Conservation (phyloP, 2,329 filamentous ascomycete genomes). For the Tolypocladium inflatum region DNA sequence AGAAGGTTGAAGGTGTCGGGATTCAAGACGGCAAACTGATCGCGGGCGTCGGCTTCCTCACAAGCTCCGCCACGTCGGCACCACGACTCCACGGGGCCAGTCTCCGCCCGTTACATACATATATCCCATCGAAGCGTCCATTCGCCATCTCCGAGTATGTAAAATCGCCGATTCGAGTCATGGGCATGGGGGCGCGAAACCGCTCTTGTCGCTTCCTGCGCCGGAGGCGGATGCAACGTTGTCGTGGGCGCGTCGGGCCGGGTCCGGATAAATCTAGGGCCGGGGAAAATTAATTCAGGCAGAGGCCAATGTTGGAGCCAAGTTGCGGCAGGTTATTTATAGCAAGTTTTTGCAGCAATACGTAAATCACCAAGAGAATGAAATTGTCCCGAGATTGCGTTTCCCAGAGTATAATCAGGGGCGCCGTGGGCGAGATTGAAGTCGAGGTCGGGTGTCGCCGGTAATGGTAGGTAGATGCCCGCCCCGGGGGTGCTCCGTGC, state of each 20-base stretch:
- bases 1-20: neutral
- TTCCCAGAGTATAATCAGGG: neutral
- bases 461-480: too few species aligned
- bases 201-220: neutral
- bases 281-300: too few species aligned
- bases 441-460: too few species aligned
- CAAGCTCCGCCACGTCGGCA: neutral
- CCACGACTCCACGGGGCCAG: neutral
- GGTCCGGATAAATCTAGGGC: neutral
- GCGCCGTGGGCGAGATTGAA: neutral
- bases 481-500: neutral
- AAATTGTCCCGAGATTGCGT: neutral
- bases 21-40: neutral
- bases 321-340: neutral
- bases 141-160: neutral
- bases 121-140: neutral
- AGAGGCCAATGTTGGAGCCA: neutral
- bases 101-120: neutral
- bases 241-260: neutral
- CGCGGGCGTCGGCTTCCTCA: too few species aligned
- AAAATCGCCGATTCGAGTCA: neutral
- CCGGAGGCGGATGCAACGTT: slow-evolving; percentile 9
- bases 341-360: neutral
- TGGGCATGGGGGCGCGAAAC: neutral
- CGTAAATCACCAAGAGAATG: neutral